phyloP scores from a whole-genome alignment of 495 filamentous ascomycete genomes.

The Neurospora cerealis region DNA sequence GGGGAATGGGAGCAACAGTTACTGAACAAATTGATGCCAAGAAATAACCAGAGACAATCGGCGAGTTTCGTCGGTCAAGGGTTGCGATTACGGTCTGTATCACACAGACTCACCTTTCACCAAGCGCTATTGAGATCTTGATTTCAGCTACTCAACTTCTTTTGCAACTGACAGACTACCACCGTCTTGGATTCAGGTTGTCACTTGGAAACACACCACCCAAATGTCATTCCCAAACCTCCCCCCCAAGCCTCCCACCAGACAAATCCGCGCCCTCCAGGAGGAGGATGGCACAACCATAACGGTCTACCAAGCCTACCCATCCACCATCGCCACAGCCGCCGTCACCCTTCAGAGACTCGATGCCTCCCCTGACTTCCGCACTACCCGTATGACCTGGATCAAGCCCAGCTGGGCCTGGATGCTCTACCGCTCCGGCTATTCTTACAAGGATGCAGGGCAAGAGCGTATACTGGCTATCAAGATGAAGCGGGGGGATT shows the following conservation, averaged over 20 bases:
- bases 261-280: constrained; percentile 45
- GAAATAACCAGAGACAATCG: not conserved
- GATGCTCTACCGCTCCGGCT: constrained; percentile 55
- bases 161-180: not conserved
- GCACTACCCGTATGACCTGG: constrained; percentile 52
- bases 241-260: constrained; percentile 24
- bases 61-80: not conserved
- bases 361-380: constrained; percentile 41
- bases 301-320: constrained; percentile 57
- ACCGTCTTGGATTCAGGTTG: not conserved
- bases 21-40: not conserved
- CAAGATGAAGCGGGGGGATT: constrained; percentile 35
- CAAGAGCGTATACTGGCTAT: constrained; percentile 48
- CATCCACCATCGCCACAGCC: constrained; percentile 38
- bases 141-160: not conserved
- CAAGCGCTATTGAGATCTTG: not conserved
- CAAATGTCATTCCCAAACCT: not conserved
- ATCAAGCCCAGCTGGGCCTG: constrained; percentile 56
- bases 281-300: constrained; percentile 20
- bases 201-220: not conserved
- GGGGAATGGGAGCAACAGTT: not conserved
- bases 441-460: constrained; percentile 36
- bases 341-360: constrained; percentile 44
- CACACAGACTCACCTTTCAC: not conserved
- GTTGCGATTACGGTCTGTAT: not conserved